Conservation (phyloP, 2,329 filamentous ascomycete species). For the Fusarium sp. region DNA sequence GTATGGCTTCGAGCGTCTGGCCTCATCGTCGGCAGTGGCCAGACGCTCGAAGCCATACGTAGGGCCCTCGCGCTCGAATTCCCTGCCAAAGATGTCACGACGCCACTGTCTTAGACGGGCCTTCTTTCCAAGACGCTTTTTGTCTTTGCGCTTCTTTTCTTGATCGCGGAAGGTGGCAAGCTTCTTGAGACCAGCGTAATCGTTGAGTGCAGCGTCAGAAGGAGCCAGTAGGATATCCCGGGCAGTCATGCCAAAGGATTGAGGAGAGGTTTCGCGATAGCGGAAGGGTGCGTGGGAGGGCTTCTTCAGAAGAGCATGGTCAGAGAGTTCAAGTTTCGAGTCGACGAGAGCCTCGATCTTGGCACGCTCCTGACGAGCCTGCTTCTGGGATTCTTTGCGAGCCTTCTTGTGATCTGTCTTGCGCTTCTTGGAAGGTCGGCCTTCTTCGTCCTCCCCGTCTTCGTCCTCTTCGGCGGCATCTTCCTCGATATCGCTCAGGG, state of each 20-base stretch:
- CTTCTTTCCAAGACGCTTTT: conserved; percentile 92
- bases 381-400: conserved; percentile 70
- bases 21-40: conserved; percentile 45
- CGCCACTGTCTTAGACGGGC: conserved; percentile 89
- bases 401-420: conserved; percentile 71
- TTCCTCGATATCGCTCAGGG: conserved; percentile 61
- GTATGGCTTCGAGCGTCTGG: too few species aligned
- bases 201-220: conserved; percentile 85
- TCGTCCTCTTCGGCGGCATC: conserved; percentile 51
- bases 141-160: conserved; percentile 89
- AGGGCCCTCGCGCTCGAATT: conserved; percentile 66
- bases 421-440: conserved; percentile 66
- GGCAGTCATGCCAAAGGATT: conserved; percentile 87
- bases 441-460: conserved; percentile 53
- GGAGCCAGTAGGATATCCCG: conserved; percentile 91
- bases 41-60: conserved; percentile 66
- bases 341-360: conserved; percentile 90
- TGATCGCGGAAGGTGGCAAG: conserved; percentile 87
- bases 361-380: conserved; percentile 81
- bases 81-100: conserved; percentile 69
- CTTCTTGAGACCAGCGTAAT: conserved; percentile 94
- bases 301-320: conserved; percentile 66
- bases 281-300: conserved; percentile 68
- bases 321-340: conserved; percentile 78
- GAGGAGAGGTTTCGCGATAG: conserved; percentile 93